phyloP scores from a whole-genome alignment of 495 filamentous ascomycete genomes.

The Hypoxylon lienhwacheense region DNA sequence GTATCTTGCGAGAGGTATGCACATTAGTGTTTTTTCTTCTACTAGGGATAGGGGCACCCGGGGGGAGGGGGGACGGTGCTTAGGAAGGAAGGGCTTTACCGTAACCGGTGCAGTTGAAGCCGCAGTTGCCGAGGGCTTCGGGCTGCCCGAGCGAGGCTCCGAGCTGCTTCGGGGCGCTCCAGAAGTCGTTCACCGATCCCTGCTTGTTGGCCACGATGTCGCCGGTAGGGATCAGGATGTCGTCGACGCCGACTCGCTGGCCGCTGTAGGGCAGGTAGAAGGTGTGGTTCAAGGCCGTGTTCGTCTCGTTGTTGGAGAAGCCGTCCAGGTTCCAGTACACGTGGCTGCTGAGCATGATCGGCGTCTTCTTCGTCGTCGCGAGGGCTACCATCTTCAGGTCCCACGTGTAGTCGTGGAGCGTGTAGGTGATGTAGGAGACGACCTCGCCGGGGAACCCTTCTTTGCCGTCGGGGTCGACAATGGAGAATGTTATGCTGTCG shows the following conservation, averaged over 20 bases:
- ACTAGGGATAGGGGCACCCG: no score
- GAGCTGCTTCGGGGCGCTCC: slow-evolving; percentile 70
- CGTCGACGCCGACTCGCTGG: slow-evolving; percentile 71
- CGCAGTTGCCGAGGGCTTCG: slow-evolving; percentile 62
- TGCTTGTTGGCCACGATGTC: slow-evolving; percentile 65
- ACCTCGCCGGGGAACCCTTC: slow-evolving; percentile 82
- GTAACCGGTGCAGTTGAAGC: slow-evolving; percentile 74
- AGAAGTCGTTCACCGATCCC: slow-evolving; percentile 73
- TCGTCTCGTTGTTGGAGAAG: slow-evolving; percentile 64
- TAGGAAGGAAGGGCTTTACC: slow-evolving; percentile 50
- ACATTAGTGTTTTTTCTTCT: no score
- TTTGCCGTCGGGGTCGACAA: slow-evolving; percentile 69
- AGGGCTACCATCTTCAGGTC: slow-evolving; percentile 58
- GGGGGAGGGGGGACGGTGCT: no score
- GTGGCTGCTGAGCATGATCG: slow-evolving; percentile 67
- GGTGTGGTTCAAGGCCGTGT: slow-evolving; percentile 68
- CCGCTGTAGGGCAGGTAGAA: slow-evolving; percentile 71
- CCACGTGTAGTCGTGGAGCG: slow-evolving; percentile 53
- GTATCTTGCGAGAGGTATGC: no score
- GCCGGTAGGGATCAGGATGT: slow-evolving; percentile 76
- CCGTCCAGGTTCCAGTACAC: slow-evolving; percentile 91
- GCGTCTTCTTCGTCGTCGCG: slow-evolving; percentile 60
- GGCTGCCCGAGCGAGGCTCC: slow-evolving; percentile 65
- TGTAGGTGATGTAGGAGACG: slow-evolving; percentile 76
- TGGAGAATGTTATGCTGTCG: slow-evolving; percentile 74